Evolutionary conservation across 1,284 basidiomycete species (phyloP).

Genomic region (Malassezia caprae): DNA sequence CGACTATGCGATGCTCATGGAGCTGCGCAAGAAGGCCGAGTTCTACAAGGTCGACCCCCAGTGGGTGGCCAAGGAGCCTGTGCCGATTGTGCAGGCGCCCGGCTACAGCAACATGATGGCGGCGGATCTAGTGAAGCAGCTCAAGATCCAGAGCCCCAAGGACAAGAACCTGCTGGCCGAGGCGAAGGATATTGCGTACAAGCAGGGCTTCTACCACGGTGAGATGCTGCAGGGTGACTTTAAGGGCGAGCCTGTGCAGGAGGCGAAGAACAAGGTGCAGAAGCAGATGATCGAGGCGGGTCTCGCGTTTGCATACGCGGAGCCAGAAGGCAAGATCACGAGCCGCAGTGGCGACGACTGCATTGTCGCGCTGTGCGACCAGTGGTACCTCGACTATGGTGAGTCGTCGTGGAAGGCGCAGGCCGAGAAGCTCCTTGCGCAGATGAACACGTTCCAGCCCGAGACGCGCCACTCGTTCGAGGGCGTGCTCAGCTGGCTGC

Average conservation of each 20-base stretch:
- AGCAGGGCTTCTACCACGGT: slow-evolving; percentile 93
- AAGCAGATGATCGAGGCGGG: slow-evolving; percentile 69
- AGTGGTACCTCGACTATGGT: slow-evolving; percentile 99
- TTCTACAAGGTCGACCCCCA: slow-evolving; percentile 88
- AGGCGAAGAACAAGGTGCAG: slow-evolving; percentile 81
- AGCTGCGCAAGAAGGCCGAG: slow-evolving; percentile 91
- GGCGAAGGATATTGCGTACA: slow-evolving; percentile 95
- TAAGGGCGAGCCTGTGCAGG: slow-evolving; percentile 74
- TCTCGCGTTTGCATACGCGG: slow-evolving; percentile 80
- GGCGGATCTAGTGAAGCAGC: slow-evolving; percentile 69
- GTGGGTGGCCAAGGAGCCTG: slow-evolving; percentile 76
- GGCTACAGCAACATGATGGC: slow-evolving; percentile 87
- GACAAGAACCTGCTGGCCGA: slow-evolving; percentile 72
- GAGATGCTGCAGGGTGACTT: slow-evolving; percentile 80
- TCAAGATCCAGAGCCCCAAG: slow-evolving; percentile 93
- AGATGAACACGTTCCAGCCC: slow-evolving; percentile 77
- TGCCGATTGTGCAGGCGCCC: slow-evolving; percentile 78
- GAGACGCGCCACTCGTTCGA: slow-evolving; percentile 90
- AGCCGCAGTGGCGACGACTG: slow-evolving; percentile 88
- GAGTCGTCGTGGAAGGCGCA: slow-evolving; percentile 76
- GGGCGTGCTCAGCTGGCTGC: slow-evolving; percentile 84
- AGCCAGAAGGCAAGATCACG: slow-evolving; percentile 85
- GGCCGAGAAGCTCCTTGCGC: slow-evolving; percentile 70
- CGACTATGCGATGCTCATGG: slow-evolving; percentile 80
- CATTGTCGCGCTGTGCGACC: slow-evolving; percentile 93